Base-by-base conservation (phyloP, 371 early-diverging fungal genomes). In the Mortierella sp. region DNA sequence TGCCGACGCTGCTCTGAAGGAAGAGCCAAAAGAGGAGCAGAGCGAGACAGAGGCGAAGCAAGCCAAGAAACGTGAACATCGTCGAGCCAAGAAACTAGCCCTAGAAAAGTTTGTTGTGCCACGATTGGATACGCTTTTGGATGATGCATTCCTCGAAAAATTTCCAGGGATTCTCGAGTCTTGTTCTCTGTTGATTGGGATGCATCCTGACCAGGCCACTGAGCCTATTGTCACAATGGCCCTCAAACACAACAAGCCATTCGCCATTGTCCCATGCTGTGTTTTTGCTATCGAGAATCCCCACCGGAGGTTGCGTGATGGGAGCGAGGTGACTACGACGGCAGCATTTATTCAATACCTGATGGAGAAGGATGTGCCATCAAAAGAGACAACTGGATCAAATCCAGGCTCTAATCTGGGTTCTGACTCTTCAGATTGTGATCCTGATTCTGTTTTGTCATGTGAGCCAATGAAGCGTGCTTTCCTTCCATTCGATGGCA, bases 181-280 rank as follows among this genome's bases (percentile, higher is more conserved):
- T 0, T 75, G 81, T 0, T 79, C 84, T n/a, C 60, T 86, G 9
- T 57, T 88, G 30, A 75, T 87, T 52, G 89, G 89, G 4, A 75
- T 88, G 59, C 89, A 88, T 64, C 81, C 89, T 4, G 89, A 88
- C 64, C 85, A 87, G 30, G 89, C 89, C 0, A 88, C 89, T 0
- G 85, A 87, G 18, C 86, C 87, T 1, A 88, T 86, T 68, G 87
- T 88, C 7, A 84, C 83, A 30, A 70, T 75, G 44, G 89, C 89
- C 0, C 59, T 88, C 18, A 75, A 74, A 30, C 61, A 83, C 23
- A 58, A 69, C 2, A 88, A 86, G 50, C 70, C 89, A 0, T 88
- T 87, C 69, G 89, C 87, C 2, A 84, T 88, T 4, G 84, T 88
- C 7, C 89, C 89, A 2, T 88, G 89, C 55, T 88, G 89, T 69